Conservation (phyloP, 1,284 basidiomycete genomes). For the Puccinia hordei region DNA sequence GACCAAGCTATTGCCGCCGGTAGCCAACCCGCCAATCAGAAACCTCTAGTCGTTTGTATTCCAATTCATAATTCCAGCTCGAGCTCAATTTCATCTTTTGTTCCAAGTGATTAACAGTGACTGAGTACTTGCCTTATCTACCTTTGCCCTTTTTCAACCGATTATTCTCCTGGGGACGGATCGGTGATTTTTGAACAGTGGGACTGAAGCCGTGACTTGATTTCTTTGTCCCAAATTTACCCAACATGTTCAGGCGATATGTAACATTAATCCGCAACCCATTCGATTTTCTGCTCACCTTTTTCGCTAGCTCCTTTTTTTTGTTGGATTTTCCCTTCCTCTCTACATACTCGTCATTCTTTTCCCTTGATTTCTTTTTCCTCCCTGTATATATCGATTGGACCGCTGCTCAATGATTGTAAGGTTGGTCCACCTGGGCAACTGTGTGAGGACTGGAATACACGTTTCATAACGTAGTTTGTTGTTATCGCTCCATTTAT, state of each 20-base stretch:
- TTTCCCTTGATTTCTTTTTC: no score
- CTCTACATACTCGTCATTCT: no score
- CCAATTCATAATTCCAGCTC: neutral
- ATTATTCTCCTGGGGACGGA: neutral
- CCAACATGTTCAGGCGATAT: neutral
- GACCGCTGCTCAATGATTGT: neutral
- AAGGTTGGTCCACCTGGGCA: neutral
- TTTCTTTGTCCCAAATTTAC: neutral
- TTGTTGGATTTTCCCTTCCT: no score
- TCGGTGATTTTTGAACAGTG: neutral
- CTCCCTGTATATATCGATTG: no score
- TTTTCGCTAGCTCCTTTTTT: neutral
- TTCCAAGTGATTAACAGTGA: neutral
- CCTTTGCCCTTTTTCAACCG: neutral
- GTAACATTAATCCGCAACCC: neutral
- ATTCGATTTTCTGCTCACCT: neutral
- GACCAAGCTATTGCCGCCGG: slow-evolving; percentile 36
- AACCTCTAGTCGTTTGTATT: slow-evolving; percentile 28
- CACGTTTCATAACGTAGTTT: no score
- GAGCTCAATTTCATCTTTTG: neutral
- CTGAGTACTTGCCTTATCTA: neutral
- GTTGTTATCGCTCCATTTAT: no score
- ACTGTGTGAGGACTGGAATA: neutral
- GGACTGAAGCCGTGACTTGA: slow-evolving; percentile 5
- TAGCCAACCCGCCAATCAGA: slow-evolving; percentile 14